These are phyloP conservation scores for Cordyceps javanica DNA, from an alignment of 2,329 filamentous ascomycete species.

Conservation along the genomic window DNA sequence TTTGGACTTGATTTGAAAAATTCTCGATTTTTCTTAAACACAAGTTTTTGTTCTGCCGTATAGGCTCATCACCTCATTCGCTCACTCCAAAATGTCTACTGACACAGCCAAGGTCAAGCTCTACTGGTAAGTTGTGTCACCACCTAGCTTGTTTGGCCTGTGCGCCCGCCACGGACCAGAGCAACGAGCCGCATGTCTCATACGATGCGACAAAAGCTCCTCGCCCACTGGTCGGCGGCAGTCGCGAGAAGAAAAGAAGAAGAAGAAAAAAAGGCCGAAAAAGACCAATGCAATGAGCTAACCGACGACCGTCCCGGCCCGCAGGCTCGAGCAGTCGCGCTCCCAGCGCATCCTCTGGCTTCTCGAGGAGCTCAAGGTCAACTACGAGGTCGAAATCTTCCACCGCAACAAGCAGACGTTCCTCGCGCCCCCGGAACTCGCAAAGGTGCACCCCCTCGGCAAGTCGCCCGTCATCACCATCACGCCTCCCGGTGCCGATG, in stretches of 20 bases:
- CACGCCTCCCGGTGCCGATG: conserved; percentile 28
- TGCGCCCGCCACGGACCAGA: background rate
- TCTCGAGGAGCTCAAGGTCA: conserved; percentile 71
- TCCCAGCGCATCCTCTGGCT: conserved; percentile 81
- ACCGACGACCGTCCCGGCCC: background rate
- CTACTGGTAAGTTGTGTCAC: conserved; percentile 50
- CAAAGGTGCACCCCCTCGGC: conserved; percentile 74
- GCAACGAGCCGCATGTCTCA: background rate
- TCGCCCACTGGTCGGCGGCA: background rate
- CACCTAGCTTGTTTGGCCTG: background rate
- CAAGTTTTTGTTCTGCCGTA: no score
- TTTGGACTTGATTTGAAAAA: no score
- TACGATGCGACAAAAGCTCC: conserved; percentile 1
- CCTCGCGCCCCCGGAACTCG: conserved; percentile 70
- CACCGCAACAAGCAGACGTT: conserved; percentile 57
- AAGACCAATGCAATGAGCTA: background rate
- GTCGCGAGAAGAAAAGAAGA: background rate
- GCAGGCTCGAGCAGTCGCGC: conserved; percentile 79
- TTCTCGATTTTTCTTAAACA: background rate
- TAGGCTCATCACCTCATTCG: no score
- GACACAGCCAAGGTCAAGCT: conserved; percentile 51
- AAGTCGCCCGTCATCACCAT: conserved; percentile 78
- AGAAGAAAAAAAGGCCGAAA: background rate
- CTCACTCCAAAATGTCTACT: background rate
- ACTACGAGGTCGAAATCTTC: conserved; percentile 75